A percentile compares a stretch with the other conserved stretches of the same genome.
phyloP scores from a whole-genome alignment of 192 early-diverging fungal genomes.

The Chytriomyces sp. region DNA sequence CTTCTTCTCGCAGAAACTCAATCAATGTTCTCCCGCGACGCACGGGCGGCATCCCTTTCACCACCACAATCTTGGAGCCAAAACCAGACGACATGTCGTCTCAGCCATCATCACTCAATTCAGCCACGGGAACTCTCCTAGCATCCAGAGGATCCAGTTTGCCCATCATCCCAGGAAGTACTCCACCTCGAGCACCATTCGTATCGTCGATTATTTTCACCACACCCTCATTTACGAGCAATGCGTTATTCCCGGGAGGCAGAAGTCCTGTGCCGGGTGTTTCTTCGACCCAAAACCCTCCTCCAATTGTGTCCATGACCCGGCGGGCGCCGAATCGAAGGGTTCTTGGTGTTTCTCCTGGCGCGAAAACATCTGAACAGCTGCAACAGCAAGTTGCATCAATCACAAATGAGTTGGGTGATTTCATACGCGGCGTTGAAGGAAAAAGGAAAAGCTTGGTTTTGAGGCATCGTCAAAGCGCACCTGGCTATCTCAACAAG shows the following conservation, averaged over 20 bases:
- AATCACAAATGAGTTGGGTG: conserved; percentile 14
- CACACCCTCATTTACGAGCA: neutral
- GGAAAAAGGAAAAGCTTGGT: conserved; percentile 1
- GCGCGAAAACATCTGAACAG: neutral
- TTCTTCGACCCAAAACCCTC: neutral
- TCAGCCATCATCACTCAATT: neutral
- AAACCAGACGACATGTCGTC: neutral
- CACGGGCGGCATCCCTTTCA: neutral
- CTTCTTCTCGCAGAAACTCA: neutral
- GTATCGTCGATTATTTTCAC: neutral
- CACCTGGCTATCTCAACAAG: too few species aligned
- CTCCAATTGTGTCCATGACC: neutral
- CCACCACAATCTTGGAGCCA: neutral
- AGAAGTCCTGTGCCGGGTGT: neutral
- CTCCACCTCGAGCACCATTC: neutral
- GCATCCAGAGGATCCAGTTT: neutral
- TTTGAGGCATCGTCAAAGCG: neutral
- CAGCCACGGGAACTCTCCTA: neutral
- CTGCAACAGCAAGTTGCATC: neutral
- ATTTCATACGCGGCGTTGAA: conserved; percentile 16
- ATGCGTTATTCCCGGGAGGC: neutral
- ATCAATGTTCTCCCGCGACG: neutral
- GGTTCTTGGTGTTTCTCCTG: neutral
- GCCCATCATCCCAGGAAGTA: neutral
- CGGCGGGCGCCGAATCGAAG: neutral